Percentiles rank a stretch among this genome's conserved stretches.
phyloP scores from a whole-genome alignment of 2,329 filamentous ascomycete species.

The Mycosphaerella arachidis region DNA sequence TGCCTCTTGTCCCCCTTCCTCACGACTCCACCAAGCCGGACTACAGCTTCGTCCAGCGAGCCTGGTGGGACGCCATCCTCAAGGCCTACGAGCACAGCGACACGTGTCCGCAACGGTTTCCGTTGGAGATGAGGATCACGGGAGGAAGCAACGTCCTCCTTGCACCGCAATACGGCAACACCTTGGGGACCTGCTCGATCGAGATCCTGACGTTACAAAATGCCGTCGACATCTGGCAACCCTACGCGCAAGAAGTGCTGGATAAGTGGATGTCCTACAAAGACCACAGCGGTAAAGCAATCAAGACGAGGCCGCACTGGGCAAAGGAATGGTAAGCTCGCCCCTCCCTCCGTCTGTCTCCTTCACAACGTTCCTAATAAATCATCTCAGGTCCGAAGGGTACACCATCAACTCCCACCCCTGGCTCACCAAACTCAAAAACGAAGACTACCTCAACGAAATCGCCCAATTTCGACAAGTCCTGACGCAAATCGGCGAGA shows the following conservation, averaged over 20 bases:
- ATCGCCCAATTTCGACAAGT: conserved; percentile 9
- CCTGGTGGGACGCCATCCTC: conserved; percentile 51
- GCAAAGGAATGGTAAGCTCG: conserved; percentile 41
- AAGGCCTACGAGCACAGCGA: conserved; percentile 36
- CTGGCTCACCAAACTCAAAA: conserved; percentile 9
- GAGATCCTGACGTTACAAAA: conserved; percentile 32
- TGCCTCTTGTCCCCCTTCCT: conserved; percentile 36
- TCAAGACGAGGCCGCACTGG: conserved; percentile 44
- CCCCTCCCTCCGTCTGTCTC: not conserved
- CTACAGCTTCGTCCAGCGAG: conserved; percentile 41
- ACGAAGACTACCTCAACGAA: conserved; percentile 5
- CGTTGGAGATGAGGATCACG: conserved; percentile 13
- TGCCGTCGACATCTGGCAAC: conserved; percentile 38
- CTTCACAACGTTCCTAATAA: not conserved
- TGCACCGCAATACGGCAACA: conserved; percentile 10
- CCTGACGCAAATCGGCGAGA: conserved; percentile 5
- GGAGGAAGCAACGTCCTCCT: conserved; percentile 9
- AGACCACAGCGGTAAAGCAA: conserved; percentile 28
- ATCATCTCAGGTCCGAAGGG: conserved; percentile 2
- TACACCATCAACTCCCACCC: conserved; percentile 7
- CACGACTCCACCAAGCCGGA: conserved; percentile 37
- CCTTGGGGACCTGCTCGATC: conserved; percentile 7
- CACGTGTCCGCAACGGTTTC: conserved; percentile 30
- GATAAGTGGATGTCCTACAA: conserved; percentile 42
- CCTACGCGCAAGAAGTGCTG: conserved; percentile 40